phyloP scores from a whole-genome alignment of 2,329 filamentous ascomycete species.

The Fusarium mexicanum region DNA sequence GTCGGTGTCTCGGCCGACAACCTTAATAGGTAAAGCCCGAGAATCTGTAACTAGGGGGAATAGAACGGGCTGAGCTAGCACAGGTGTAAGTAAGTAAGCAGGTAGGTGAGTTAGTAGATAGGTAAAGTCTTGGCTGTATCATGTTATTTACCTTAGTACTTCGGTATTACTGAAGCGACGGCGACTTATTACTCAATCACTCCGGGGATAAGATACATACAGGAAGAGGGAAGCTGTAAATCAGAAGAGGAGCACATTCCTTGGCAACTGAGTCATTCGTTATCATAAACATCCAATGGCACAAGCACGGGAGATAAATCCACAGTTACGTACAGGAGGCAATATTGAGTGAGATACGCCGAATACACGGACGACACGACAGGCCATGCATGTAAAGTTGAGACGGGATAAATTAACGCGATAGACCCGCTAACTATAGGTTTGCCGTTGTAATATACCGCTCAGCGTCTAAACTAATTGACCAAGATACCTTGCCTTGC shows the following conservation, averaged over 20 bases:
- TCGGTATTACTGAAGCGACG: not conserved
- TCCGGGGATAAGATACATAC: not conserved
- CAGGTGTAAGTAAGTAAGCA: not conserved
- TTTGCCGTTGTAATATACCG: not conserved
- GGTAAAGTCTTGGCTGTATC: not conserved
- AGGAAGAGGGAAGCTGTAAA: not conserved
- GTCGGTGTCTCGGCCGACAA: not conserved
- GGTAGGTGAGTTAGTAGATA: not conserved
- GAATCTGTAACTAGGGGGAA: not conserved
- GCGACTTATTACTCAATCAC: not conserved
- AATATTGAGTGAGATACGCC: not conserved
- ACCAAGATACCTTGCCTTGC: not conserved
- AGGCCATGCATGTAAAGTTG: not conserved
- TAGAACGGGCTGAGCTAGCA: not conserved
- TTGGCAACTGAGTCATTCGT: slow-evolving; percentile 4
- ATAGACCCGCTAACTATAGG: not conserved
- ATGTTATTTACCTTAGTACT: not conserved
- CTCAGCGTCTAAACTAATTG: not conserved
- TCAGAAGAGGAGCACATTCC: not conserved
- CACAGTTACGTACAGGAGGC: not conserved
- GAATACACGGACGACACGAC: not conserved
- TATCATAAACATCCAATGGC: not conserved
- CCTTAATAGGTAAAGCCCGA: not conserved
- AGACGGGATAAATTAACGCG: not conserved
- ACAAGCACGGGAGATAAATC: not conserved